Evolutionary conservation across 768 basidiomycete species (phyloP).

Genomic region (Auricularia sp.): DNA sequence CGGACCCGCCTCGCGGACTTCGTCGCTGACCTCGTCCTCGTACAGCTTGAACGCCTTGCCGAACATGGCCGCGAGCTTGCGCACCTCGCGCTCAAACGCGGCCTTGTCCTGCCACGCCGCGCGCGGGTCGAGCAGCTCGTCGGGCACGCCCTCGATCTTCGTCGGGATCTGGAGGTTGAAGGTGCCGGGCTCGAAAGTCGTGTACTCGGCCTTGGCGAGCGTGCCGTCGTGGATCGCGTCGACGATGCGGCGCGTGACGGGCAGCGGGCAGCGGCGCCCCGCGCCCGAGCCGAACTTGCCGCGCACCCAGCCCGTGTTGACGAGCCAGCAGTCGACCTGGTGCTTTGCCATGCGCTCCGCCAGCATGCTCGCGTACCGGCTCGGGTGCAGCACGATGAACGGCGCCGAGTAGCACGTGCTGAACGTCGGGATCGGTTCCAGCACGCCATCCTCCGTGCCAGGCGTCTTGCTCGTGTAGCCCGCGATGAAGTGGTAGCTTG

Average conservation of each 20-base stretch:
- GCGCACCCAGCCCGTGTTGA: constrained; percentile 97
- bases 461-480: constrained; percentile 97
- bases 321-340: constrained; percentile 91
- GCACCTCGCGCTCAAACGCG: constrained; percentile 80
- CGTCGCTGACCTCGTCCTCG: constrained; percentile 72
- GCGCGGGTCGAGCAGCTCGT: constrained; percentile 81
- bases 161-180: constrained; percentile 86
- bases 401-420: constrained; percentile 98
- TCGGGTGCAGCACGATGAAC: constrained; percentile 97
- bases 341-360: constrained; percentile 86
- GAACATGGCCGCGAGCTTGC: constrained; percentile 91
- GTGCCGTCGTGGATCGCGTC: constrained; percentile 93
- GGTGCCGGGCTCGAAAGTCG: constrained; percentile 52
- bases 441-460: constrained; percentile 96
- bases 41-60: constrained; percentile 87
- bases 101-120: constrained; percentile 84
- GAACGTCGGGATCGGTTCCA: constrained; percentile 98
- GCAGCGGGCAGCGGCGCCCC: constrained; percentile 93
- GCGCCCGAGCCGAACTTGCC: constrained; percentile 70
- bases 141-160: constrained; percentile 72
- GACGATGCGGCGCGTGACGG: constrained; percentile 91
- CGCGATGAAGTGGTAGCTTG: constrained; percentile 94
- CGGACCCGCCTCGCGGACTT: constrained; percentile 79
- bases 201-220: constrained; percentile 78
- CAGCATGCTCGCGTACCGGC: constrained; percentile 94